Evolutionary conservation across 148 eudicot species (phyloP).

Genomic region (Hydrangea macrophylla): DNA sequence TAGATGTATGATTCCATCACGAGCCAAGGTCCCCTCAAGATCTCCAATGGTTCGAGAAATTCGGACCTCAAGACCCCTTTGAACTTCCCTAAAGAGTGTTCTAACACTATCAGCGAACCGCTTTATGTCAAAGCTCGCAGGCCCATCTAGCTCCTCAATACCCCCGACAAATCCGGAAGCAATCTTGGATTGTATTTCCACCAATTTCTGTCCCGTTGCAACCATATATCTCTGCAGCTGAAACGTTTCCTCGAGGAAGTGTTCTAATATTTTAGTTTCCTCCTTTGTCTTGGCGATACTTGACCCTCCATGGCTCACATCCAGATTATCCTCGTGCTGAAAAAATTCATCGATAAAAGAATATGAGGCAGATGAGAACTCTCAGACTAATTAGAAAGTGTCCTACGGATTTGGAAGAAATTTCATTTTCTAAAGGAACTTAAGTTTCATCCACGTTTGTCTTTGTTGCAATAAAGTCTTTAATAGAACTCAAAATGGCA

Average conservation of each 20-base stretch:
- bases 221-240: slow-evolving; percentile 87
- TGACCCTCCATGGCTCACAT: slow-evolving; percentile 30
- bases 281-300: slow-evolving; percentile 45
- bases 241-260: slow-evolving; percentile 85
- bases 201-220: slow-evolving; percentile 89
- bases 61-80: slow-evolving; percentile 84
- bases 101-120: slow-evolving; percentile 67
- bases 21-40: slow-evolving; percentile 84
- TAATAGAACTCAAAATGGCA: no score
- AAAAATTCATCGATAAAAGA: slow-evolving; percentile 2
- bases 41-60: slow-evolving; percentile 79
- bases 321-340: slow-evolving; percentile 57
- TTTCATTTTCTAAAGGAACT: not conserved
- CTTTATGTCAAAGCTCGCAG: slow-evolving; percentile 63
- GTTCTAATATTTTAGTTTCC: slow-evolving; percentile 60
- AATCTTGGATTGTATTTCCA: slow-evolving; percentile 70
- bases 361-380: not conserved
- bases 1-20: slow-evolving; percentile 69
- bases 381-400: not conserved
- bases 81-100: slow-evolving; percentile 68
- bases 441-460: not conserved
- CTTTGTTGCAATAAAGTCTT: no score
- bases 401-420: not conserved
- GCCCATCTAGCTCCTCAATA: slow-evolving; percentile 35
- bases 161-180: slow-evolving; percentile 49